Base-by-base conservation (phyloP, 371 early-diverging fungal genomes). In the Saksenaea oblongispora region DNA sequence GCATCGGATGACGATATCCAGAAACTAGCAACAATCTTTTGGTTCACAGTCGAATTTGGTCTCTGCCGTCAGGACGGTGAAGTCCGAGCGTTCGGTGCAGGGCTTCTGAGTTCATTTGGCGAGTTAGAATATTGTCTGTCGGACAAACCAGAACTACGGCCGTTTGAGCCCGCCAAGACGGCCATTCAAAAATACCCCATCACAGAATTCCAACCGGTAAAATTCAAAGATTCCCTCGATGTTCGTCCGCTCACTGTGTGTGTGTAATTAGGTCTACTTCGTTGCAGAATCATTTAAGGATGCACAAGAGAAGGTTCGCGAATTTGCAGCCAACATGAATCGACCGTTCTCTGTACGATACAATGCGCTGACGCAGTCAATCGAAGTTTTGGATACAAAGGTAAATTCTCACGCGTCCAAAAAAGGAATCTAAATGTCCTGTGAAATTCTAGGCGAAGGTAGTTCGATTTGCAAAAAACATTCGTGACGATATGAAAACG, bases 41-140 rank as follows among this genome's bases (percentile, higher is more conserved):
- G 95, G 95, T 96, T 94, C 70, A 94, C 96, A 17, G 94, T 96
- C 2, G 97, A 97, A 75, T 97, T 96, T 82, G 98, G 98, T 17
- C 73, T 98, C 35, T 94, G 94, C 72, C 86, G 89, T 58, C 93
- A 98, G 75, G 90, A 85, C 14, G 85, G 82, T 57, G 84, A 88
- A 64, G 71, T 95, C 44, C 90, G 88, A 59, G 97, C 98, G 14
- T 98, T 89, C 72, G 98, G 98, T 54, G 97, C 97, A 0, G 98
- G 98, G 34, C 66, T 98, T 56, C 78, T 98, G 64, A 93, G 94
- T 58, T 95, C 95, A n/a, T 95, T 93, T 83, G 98, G 97, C 69
- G 98, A 98, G 80, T 80, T 98, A 34, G 95, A 95, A 78, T 95
- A 96, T 71, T 80, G 84, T 36, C 69, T 96, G 53, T 83, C 91